Percentiles rank a stretch among this genome's conserved stretches.
Conservation (phyloP, 2,329 filamentous ascomycete genomes). For the Beauveria rudraprayagi region DNA sequence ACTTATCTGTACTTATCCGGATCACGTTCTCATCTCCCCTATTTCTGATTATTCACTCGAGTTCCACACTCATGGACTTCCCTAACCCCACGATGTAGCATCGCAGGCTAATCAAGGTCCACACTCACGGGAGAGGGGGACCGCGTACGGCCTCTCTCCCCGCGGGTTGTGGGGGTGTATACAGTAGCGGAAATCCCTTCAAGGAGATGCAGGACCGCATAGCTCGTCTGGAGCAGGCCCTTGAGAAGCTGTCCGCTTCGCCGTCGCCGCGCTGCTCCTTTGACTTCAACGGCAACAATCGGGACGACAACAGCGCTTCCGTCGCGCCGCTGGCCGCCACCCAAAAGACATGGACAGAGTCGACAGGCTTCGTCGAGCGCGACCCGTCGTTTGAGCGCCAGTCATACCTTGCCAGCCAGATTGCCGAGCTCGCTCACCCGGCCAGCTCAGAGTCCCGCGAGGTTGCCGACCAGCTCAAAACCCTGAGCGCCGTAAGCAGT, state of each 20-base stretch:
- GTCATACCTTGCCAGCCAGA: slow-evolving; percentile 12
- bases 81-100: not conserved
- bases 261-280: slow-evolving; percentile 1
- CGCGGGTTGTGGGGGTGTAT: not conserved
- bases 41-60: too few species aligned
- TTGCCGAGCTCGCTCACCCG: slow-evolving; percentile 9
- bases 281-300: not conserved
- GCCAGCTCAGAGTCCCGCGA: not conserved
- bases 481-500: not conserved
- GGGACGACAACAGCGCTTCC: not conserved
- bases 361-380: slow-evolving; percentile 11
- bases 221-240: slow-evolving; percentile 11
- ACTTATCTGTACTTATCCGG: not conserved
- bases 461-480: slow-evolving; percentile 11
- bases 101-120: not conserved
- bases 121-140: not conserved
- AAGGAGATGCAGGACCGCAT: slow-evolving; percentile 13
- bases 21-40: not conserved
- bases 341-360: slow-evolving; percentile 7
- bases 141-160: not conserved
- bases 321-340: slow-evolving; percentile 1
- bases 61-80: too few species aligned
- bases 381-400: slow-evolving; percentile 14
- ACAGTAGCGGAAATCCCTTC: not conserved
- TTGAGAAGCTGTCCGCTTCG: slow-evolving; percentile 9